Conservation (phyloP, 2,329 filamentous ascomycete genomes). For the Venturia effusa region DNA sequence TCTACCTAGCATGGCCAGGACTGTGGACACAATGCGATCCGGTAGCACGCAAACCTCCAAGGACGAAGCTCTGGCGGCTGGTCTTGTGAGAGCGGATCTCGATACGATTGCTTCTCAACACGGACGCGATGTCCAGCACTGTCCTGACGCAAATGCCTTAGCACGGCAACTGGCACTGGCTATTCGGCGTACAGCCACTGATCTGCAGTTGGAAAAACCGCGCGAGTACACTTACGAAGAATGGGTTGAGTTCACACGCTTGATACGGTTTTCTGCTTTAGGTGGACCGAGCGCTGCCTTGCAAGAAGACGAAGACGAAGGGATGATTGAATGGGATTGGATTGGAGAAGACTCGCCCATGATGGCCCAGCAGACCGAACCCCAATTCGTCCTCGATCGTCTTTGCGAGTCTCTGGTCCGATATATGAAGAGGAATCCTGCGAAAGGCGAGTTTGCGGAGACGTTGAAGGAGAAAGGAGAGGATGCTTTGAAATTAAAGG, state of each 20-base stretch:
- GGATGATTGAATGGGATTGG: constrained; percentile 12
- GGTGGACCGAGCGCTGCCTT: constrained; percentile 1
- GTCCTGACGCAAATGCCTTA: constrained; percentile 8
- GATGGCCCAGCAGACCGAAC: constrained; percentile 9
- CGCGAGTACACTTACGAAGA: constrained; percentile 11
- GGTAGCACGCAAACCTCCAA: not conserved
- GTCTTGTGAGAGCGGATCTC: not conserved
- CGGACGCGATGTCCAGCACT: not conserved
- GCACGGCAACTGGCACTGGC: constrained; percentile 9
- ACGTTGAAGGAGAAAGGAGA: constrained; percentile 10
- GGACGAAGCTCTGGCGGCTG: constrained; percentile 1
- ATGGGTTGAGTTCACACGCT: constrained; percentile 11
- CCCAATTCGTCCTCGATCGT: constrained; percentile 10
- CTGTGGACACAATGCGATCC: not conserved
- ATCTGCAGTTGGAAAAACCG: not conserved
- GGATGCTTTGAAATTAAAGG: constrained; percentile 5
- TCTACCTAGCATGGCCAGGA: not conserved
- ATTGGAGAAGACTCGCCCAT: constrained; percentile 11
- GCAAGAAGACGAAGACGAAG: constrained; percentile 5
- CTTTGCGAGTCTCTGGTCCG: constrained; percentile 10
- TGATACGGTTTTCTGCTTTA: constrained; percentile 6
- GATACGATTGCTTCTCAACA: not conserved
- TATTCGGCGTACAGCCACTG: constrained; percentile 7
- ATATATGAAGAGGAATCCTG: constrained; percentile 10
- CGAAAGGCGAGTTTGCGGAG: constrained; percentile 10